These are phyloP conservation scores for Arachis monticola DNA, from an alignment of 331 rosid species.

Conservation along the genomic window DNA sequence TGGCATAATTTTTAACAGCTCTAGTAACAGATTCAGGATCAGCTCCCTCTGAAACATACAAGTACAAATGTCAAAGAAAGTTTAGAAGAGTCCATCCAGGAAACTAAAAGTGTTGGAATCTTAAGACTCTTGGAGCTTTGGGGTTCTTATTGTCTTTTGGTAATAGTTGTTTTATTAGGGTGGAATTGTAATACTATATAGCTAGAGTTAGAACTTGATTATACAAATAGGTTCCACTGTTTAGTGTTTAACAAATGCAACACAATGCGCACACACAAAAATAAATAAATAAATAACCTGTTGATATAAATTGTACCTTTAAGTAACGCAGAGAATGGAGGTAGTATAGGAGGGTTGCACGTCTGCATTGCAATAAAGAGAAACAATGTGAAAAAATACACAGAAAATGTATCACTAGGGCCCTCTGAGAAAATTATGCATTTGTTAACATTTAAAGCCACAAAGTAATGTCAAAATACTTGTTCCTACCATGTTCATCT, in stretches of 20 bases:
- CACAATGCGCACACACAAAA: background rate
- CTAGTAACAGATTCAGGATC: slow-evolving; percentile 41
- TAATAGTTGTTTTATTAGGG: background rate
- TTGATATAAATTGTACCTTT: slow-evolving; percentile 41
- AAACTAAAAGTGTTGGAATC: slow-evolving; percentile 18
- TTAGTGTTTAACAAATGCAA: slow-evolving; percentile 9
- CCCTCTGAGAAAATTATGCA: background rate
- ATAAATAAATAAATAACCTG: background rate
- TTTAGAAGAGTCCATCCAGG: slow-evolving; percentile 1
- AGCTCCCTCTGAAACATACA: slow-evolving; percentile 51
- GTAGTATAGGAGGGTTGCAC: slow-evolving; percentile 56
- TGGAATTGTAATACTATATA: slow-evolving; percentile 12
- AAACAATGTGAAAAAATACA: background rate
- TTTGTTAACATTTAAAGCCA: slow-evolving; percentile 26
- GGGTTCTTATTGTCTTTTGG: background rate
- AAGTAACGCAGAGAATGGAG: slow-evolving; percentile 51
- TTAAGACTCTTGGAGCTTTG: background rate
- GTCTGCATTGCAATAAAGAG: slow-evolving; percentile 42
- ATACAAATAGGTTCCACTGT: background rate
- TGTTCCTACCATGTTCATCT: background rate
- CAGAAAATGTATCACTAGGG: background rate
- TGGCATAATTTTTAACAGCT: slow-evolving; percentile 31
- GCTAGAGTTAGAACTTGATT: background rate
- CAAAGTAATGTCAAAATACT: background rate
- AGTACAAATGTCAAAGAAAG: slow-evolving; percentile 20